Evolutionary conservation across 2,329 filamentous ascomycete species (phyloP), one percentile per base, ranked within the genome.

Genomic region (Diaporthe sp.): DNA sequence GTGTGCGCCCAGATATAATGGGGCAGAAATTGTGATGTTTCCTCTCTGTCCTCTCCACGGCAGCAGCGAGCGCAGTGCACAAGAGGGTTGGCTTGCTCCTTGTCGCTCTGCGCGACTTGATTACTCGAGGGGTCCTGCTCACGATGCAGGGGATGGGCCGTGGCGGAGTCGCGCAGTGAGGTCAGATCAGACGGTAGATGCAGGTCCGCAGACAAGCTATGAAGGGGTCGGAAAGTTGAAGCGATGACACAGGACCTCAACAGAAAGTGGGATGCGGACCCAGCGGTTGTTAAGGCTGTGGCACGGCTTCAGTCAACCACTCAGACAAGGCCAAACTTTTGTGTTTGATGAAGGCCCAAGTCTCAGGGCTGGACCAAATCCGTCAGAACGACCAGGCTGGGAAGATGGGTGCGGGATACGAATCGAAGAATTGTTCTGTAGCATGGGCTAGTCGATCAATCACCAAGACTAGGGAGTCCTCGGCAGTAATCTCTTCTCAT

Each of bases 131-230:
- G 67, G 58, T 37, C 57, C n/a, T 39, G 42, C n/a, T 74, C 39
- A 49, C 70, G 67, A 74, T 44, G 59, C 71, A 67, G 71, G 49
- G 71, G 53, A 59, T 49, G 34, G 25, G 28, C 10, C 15, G 72
- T 72, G 68, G 73, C 55, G 68, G 68, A 73, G 73, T 72, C n/a
- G 51, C 70, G 31, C 67, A 19, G 59, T 57, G 58, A 74, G 53
- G 46, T 72, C 44, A 68, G 61, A 51, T 69, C 57, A 74, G 51
- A 44, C 59, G 71, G 58, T 39, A 42, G 39, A 37, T 62, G 75
- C 67, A 74, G 67, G 68, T 72, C 68, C 46, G 69, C 28, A 44
- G 46, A 61, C 44, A 55, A 73, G 49, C 58, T 42, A 53, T 53
- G 58, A 73, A 58, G 44, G 34, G 58, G 37, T n/a, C 57, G 57